Percentiles rank a stretch among this genome's conserved stretches.
Conservation (phyloP, 192 early-diverging fungal species). For the Mortierella antarctica region DNA sequence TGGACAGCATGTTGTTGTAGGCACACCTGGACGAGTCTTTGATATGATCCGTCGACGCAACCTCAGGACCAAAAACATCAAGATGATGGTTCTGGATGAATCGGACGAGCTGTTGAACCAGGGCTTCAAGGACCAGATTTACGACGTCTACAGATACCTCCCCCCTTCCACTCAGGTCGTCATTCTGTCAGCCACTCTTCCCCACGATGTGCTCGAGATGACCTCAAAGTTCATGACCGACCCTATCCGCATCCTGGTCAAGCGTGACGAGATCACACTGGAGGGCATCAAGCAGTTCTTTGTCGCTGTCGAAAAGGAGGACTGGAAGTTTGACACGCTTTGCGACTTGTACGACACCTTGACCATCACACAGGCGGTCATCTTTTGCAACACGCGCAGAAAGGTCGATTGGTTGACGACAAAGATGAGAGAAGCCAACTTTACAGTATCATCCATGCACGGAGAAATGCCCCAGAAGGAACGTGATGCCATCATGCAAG, state of each 20-base stretch:
- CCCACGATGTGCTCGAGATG: slow-evolving; percentile 95
- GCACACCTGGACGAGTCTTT: slow-evolving; percentile 95
- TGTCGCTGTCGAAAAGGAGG: slow-evolving; percentile 96
- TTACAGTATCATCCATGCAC: slow-evolving; percentile 99
- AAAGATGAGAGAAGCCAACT: slow-evolving; percentile 96
- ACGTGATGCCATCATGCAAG: slow-evolving; percentile 96
- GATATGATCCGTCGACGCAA: slow-evolving; percentile 95
- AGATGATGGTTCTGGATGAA: slow-evolving; percentile 97
- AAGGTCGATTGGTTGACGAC: slow-evolving; percentile 98
- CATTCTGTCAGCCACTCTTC: slow-evolving; percentile 90
- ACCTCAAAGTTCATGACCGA: slow-evolving; percentile 98
- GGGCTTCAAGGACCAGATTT: slow-evolving; percentile 99
- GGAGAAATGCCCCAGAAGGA: slow-evolving; percentile 99
- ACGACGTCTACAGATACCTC: slow-evolving; percentile 91
- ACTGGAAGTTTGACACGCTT: slow-evolving; percentile 99
- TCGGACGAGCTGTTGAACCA: slow-evolving; percentile 95
- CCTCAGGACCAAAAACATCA: slow-evolving; percentile 85
- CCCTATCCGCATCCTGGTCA: slow-evolving; percentile 94
- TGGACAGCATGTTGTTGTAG: slow-evolving; percentile 93
- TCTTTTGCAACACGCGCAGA: slow-evolving; percentile 96
- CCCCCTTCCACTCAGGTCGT: slow-evolving; percentile 95
- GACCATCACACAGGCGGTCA: slow-evolving; percentile 98
- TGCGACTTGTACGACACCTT: slow-evolving; percentile 97
- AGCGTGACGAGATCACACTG: slow-evolving; percentile 98
- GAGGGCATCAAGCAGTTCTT: slow-evolving; percentile 99